Conservation (phyloP, 176 grass and related monocot genomes). For the Panicum miliaceum region DNA sequence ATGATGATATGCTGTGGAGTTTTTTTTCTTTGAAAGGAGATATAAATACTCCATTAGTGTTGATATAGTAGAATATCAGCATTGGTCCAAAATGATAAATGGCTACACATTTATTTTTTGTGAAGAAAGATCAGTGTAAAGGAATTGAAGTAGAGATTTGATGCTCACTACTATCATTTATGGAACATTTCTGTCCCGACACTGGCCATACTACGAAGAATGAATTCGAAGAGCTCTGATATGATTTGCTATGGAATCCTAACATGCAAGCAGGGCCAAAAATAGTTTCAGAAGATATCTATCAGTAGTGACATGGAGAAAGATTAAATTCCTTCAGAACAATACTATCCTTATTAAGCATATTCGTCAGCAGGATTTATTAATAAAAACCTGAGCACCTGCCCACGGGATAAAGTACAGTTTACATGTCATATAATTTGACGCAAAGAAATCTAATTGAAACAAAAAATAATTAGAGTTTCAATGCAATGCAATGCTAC, state of each 20-base stretch:
- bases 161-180: not conserved
- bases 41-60: not conserved
- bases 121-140: not conserved
- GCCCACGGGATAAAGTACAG: not conserved
- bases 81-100: not conserved
- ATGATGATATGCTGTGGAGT: not conserved
- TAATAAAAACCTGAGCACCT: not conserved
- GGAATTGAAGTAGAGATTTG: not conserved
- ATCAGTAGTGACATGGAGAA: not conserved
- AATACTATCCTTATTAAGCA: not conserved
- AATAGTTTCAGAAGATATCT: not conserved
- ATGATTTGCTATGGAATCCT: not conserved
- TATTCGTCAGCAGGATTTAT: not conserved
- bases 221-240: not conserved
- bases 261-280: not conserved
- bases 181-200: not conserved
- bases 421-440: not conserved
- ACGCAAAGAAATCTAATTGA: not conserved
- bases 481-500: not conserved
- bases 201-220: not conserved
- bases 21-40: not conserved
- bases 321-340: not conserved
- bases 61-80: not conserved
- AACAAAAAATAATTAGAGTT: not conserved
- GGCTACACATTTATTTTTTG: not conserved